Base-by-base conservation (phyloP, 2,329 filamentous ascomycete species). In the Didymosphaeria variabile region DNA sequence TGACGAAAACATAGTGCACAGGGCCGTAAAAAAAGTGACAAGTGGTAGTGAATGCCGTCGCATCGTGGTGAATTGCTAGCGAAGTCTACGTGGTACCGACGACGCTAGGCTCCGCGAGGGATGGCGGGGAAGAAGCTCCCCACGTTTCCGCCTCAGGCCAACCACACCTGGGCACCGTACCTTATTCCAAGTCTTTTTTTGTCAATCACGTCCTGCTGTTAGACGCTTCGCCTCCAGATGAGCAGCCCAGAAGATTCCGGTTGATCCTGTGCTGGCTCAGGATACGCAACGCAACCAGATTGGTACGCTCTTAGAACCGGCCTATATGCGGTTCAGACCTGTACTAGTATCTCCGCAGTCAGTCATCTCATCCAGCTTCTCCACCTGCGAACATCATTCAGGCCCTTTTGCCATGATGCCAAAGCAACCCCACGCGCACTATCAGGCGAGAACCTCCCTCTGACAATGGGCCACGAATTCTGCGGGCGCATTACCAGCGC, bases 401-500 rank as follows among this genome's bases (percentile, higher is more conserved):
- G 70, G 71, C 5, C 69, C 68, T 3, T 31, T 62, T 13, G 42
- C 42, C 42, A 58, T 67, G 34, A 62, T 64, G 29, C 31, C 13
- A 21, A 61, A 67, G 54, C 67, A 65, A 12, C n/a, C n/a, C n/a
- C n/a, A n/a, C n/a, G n/a, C n/a, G n/a, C n/a, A n/a, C n/a, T n/a
- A n/a, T n/a, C n/a, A n/a, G n/a, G n/a, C n/a, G n/a, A n/a, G n/a
- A n/a, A n/a, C n/a, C n/a, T 59, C 6, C 74, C 73, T 8, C 50
- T 74, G 0, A 76, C 73, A 23, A 61, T 76, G 57, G 73, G 74
- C 57, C 73, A 76, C 56, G 74, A 76, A 51, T 74, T 76, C 65
- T 67, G 64, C 32, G 74, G 74, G 19, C 67, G 70, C 19, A 62
- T 75, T 42, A 56, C 68, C 50, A 63, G 62, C 44, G 64, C 68